A percentile compares a stretch with the other conserved stretches of the same genome.
phyloP scores from a whole-genome alignment of 1,139 yeast genomes.

The Blastobotrys ciferrii region DNA sequence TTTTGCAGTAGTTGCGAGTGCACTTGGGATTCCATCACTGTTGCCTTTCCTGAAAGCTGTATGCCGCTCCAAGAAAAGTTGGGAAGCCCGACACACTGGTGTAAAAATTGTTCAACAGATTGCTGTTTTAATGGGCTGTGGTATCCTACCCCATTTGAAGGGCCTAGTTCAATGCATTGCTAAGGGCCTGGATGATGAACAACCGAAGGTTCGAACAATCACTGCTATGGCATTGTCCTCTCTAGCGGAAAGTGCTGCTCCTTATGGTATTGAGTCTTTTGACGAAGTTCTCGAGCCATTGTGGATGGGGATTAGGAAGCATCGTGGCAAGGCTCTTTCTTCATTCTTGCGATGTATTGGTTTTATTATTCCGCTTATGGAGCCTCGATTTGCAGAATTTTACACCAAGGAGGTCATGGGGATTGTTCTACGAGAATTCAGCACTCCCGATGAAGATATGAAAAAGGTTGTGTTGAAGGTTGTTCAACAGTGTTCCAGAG shows the following conservation, averaged over 20 bases:
- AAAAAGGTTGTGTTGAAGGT: constrained; percentile 65
- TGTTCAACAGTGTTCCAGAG: constrained; percentile 54
- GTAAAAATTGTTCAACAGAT: constrained; percentile 74
- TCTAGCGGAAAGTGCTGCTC: constrained; percentile 81
- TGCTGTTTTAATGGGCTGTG: constrained; percentile 66
- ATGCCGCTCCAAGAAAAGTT: constrained; percentile 70
- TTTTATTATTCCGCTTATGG: constrained; percentile 80
- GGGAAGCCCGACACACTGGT: constrained; percentile 91
- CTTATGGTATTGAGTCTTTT: constrained; percentile 89
- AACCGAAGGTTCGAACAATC: constrained; percentile 60
- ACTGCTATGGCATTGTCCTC: constrained; percentile 72
- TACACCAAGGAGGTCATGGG: constrained; percentile 73
- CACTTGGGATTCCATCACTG: constrained; percentile 68
- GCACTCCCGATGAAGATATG: constrained; percentile 89
- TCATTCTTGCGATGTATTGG: constrained; percentile 80
- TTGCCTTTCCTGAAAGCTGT: constrained; percentile 84
- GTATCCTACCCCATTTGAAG: constrained; percentile 70
- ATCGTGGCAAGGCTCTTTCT: constrained; percentile 76
- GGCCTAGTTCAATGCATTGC: constrained; percentile 62
- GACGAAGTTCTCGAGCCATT: constrained; percentile 68
- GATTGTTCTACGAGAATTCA: constrained; percentile 68
- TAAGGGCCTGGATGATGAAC: constrained; percentile 63
- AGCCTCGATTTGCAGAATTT: constrained; percentile 73
- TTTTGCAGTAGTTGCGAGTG: constrained; percentile 80
- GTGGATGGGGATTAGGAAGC: constrained; percentile 76